Evolutionary conservation across 176 grass and related monocot genomes (phyloP), one percentile per base, ranked within the genome.

Genomic region (Aegilops umbellulata): DNA sequence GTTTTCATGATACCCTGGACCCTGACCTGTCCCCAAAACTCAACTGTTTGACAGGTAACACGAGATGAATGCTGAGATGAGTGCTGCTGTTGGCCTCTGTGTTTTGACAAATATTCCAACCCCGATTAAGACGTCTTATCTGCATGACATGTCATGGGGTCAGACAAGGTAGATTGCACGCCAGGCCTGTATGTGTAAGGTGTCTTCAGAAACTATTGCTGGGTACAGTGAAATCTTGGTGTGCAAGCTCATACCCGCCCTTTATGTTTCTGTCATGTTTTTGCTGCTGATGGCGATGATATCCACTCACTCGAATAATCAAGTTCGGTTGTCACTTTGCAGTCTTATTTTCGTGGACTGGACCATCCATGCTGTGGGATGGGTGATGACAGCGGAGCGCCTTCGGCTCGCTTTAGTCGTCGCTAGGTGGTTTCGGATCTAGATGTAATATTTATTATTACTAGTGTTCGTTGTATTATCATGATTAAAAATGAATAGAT

Each of bases 51-150:
- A 69, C 83, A 85, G 10, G 47, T 69, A 69, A 81, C 61, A 36
- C 4, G 10, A 61, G 44, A 46, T 67, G 36, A 32, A 24, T 81
- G 61, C 10, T 49, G 67, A 32, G 26, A 10, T 83, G 46, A 42
- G 63, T 30, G 63, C 60, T 46, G 67, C 39, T 51, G 30, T 62
- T 64, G 46, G 53, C 29, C 9, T 71, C 7, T 39, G 41, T 79
- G 53, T 44, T 72, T 63, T 57, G 69, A 86, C 84, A 90, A 78
- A 83, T 80, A 83, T 83, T 87, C 84, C 67, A 60, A 53, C 74
- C 19, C 77, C 30, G 78, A 53, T 72, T 64, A 29, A 30, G 51
- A 46, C 71, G 64, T 69, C 35, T n/a, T 82, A 67, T 82, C 72
- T 74, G 34, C 60, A 8, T 53, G 87, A 65, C 53, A 49, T 34